Evolutionary conservation across 148 eudicot species (phyloP), one percentile per base, ranked within the genome.

Genomic region (Spergularia marina): DNA sequence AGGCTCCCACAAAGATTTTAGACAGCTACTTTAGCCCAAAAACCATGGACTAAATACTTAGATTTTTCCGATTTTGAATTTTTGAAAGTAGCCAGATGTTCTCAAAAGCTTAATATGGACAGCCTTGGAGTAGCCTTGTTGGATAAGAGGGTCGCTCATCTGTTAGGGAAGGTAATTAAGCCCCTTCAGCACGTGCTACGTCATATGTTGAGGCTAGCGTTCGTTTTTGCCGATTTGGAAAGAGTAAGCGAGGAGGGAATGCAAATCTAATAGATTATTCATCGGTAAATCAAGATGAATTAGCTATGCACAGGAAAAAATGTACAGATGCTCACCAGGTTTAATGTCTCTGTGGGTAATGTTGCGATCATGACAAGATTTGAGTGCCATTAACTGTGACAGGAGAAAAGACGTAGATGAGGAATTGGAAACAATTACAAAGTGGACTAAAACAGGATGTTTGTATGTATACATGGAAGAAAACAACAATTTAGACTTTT

Each of bases 311-410:
- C 20, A 61, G 62, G 53, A 21, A 34, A 68, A 65, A 51, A 13
- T 39, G 69, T 62, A 23, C 59, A 68, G 44, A 66, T 64, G 20
- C 96, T 90, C 80, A 95, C 99, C 99, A 86, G 99, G 99, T 86
- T 95, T 95, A 65, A 95, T 87, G 83, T 95, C 99, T 83, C 99
- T 90, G 80, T 95, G 99, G 83, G 96, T 89, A 84, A 95, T 88
- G 79, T 92, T 90, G 53, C 97, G 97, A 59, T 88, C 92, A 75
- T 95, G 99, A 79, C 99, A 95, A 72, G 96, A 86, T 82, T 95
- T 95, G 56, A 95, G 85, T 41, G 98, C 97, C 91, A 88, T 71
- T 90, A 95, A 76, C 99, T 95, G 81, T 73, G 34, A 59, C 70
- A 79, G 81, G 60, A 15, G 51, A 80, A 69, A 71, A 49, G 47